phyloP scores from a whole-genome alignment of 1,284 basidiomycete species.

The Irpex sp. region DNA sequence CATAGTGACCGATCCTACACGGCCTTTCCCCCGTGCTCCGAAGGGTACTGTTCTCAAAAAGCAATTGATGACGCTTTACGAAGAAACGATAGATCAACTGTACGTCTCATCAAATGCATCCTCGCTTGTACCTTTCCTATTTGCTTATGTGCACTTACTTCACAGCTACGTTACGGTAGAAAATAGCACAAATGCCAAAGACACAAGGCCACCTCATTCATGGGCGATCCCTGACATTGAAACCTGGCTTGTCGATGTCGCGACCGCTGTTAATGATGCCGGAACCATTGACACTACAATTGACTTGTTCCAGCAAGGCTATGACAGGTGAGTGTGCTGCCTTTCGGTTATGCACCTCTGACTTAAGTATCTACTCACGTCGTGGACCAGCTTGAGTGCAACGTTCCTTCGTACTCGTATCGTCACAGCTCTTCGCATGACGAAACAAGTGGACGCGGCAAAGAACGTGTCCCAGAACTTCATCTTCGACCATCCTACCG shows the following conservation, averaged over 20 bases:
- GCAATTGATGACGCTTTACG: constrained; percentile 5
- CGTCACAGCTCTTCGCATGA: constrained; percentile 22
- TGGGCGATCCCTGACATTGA: constrained; percentile 16
- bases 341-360: background rate
- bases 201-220: constrained; percentile 7
- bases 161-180: constrained; percentile 9
- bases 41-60: constrained; percentile 16
- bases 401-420: constrained; percentile 33
- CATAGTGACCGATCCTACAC: constrained; percentile 9
- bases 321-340: constrained; percentile 28
- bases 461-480: constrained; percentile 10
- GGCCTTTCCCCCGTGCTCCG: constrained; percentile 14
- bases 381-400: constrained; percentile 24
- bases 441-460: constrained; percentile 1
- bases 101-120: constrained; percentile 15
- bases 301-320: constrained; percentile 32
- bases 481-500: constrained; percentile 10
- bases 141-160: background rate
- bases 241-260: constrained; percentile 27
- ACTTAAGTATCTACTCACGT: too few relatives aligned
- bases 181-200: constrained; percentile 3
- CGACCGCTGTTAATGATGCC: constrained; percentile 20
- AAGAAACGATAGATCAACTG: constrained; percentile 13
- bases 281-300: background rate
- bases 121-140: background rate